Conservation (phyloP, 2,329 filamentous ascomycete species). For the Penicillium digitatum region DNA sequence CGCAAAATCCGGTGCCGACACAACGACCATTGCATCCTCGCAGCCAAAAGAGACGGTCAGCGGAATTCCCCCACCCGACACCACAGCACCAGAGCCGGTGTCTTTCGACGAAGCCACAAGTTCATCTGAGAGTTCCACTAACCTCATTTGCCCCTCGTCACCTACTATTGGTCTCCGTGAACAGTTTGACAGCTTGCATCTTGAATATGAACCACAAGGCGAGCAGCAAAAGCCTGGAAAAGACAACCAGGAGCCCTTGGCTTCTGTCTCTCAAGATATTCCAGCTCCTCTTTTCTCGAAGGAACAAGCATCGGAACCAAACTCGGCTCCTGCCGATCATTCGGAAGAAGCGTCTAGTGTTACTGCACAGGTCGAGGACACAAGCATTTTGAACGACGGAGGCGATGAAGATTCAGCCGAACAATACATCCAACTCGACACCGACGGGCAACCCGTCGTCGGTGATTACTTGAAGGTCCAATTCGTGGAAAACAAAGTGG, state of each 20-base stretch:
- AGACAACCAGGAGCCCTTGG: constrained; percentile 29
- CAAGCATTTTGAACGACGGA: constrained; percentile 19
- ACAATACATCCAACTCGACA: constrained; percentile 54
- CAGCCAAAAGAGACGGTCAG: not conserved
- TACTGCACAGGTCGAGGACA: constrained; percentile 17
- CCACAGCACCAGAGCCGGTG: not conserved
- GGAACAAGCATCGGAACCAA: constrained; percentile 22
- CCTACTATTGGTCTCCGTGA: constrained; percentile 55
- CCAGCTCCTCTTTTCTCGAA: constrained; percentile 63
- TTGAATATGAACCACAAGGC: constrained; percentile 40
- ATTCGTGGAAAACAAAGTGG: constrained; percentile 90
- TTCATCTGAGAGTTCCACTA: constrained; percentile 22
- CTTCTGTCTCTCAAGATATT: constrained; percentile 62
- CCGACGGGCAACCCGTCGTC: constrained; percentile 71
- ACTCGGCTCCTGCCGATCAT: constrained; percentile 20
- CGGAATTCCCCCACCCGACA: not conserved
- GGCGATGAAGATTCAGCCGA: constrained; percentile 25
- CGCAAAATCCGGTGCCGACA: constrained; percentile 61
- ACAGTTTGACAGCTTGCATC: constrained; percentile 54
- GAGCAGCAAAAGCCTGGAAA: constrained; percentile 6
- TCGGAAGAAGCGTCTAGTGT: constrained; percentile 13
- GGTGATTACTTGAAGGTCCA: constrained; percentile 93
- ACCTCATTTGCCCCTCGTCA: constrained; percentile 39
- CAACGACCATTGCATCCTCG: constrained; percentile 27
- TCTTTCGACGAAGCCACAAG: constrained; percentile 4